Evolutionary conservation across 495 filamentous ascomycete species (phyloP).

Genomic region (Tuber brumale): DNA sequence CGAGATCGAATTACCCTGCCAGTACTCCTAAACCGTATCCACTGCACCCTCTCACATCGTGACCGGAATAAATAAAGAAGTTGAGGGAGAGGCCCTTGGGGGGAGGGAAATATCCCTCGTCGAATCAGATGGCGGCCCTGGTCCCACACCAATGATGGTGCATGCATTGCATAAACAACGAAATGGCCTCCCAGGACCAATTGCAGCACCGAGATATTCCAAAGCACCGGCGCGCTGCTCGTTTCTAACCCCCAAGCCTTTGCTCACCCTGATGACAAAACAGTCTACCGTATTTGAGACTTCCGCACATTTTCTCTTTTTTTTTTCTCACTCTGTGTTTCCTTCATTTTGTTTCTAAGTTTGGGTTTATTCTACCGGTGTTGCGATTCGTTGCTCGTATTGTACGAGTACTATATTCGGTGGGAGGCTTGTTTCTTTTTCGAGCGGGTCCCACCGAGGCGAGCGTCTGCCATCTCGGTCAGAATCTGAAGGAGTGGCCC

Average conservation of each 20-base stretch:
- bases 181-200: not conserved
- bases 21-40: not conserved
- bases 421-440: not conserved
- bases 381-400: not conserved
- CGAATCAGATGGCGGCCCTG: not conserved
- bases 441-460: not conserved
- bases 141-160: not conserved
- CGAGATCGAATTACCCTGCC: not conserved
- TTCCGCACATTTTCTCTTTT: not conserved
- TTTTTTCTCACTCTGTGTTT: not conserved
- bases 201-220: not conserved
- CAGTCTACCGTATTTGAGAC: not conserved
- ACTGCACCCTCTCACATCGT: not conserved
- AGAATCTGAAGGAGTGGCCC: not conserved
- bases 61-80: not conserved
- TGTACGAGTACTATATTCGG: too few species aligned
- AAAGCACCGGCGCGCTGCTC: not conserved
- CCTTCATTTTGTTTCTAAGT: not conserved
- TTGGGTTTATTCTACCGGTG: not conserved
- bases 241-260: not conserved
- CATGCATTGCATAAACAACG: not conserved
- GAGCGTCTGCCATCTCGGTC: not conserved
- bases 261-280: not conserved
- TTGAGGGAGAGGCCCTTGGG: not conserved
- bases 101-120: not conserved